These are phyloP conservation scores for Wilhelminamyces savonicus DNA, from an alignment of 805 yeast genomes.

Conservation along the genomic window DNA sequence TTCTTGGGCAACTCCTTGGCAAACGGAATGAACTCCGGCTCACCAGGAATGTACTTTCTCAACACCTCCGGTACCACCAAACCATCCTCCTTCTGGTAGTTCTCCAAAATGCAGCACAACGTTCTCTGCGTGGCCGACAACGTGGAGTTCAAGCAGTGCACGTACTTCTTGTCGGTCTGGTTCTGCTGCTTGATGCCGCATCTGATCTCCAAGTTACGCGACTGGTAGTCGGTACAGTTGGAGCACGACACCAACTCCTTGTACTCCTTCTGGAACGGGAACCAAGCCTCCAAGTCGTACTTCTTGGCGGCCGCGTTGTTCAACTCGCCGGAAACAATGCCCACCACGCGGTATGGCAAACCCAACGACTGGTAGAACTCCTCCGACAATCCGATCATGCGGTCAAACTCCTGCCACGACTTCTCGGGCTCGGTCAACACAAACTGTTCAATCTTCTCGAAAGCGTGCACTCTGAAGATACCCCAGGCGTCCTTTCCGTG, in stretches of 20 bases:
- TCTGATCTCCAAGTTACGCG: conserved; percentile 97
- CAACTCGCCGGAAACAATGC: conserved; percentile 96
- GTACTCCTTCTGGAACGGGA: conserved; percentile 98
- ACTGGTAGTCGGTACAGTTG: conserved; percentile 98
- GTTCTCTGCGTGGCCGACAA: conserved; percentile 98
- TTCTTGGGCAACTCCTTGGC: conserved; percentile 90
- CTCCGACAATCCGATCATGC: conserved; percentile 88
- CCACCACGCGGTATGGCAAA: conserved; percentile 94
- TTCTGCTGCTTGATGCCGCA: conserved; percentile 96
- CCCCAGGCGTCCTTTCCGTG: conserved; percentile 99
- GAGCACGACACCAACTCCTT: conserved; percentile 98
- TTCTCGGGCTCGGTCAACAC: conserved; percentile 94
- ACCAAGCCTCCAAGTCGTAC: conserved; percentile 99
- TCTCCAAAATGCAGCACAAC: conserved; percentile 92
- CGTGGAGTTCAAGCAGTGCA: conserved; percentile 96
- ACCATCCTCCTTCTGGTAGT: conserved; percentile 97
- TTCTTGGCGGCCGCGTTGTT: conserved; percentile 99
- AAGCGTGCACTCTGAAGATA: conserved; percentile 97
- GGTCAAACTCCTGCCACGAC: conserved; percentile 96
- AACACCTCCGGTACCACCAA: conserved; percentile 89
- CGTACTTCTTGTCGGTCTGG: conserved; percentile 95
- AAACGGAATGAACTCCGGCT: conserved; percentile 93
- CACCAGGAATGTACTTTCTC: conserved; percentile 96
- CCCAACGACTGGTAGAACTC: conserved; percentile 89
- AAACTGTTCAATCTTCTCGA: conserved; percentile 97